Evolutionary conservation across 805 yeast genomes (phyloP).

Genomic region (Maudiozyma barnettii): DNA sequence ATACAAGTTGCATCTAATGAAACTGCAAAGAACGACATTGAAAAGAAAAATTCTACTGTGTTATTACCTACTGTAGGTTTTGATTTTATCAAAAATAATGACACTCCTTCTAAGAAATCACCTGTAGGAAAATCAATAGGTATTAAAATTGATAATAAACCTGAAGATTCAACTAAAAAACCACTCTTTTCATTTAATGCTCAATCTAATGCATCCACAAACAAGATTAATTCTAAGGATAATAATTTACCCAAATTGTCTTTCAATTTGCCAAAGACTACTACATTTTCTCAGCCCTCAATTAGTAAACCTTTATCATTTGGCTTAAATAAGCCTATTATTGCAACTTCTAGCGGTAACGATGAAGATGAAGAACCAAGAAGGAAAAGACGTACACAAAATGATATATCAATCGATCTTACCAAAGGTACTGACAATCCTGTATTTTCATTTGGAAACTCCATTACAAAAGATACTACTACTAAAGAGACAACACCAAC

Average conservation of each 20-base stretch:
- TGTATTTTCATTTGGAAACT: slow-evolving; percentile 2
- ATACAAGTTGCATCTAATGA: background rate
- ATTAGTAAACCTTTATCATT: background rate
- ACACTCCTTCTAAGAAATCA: slow-evolving; percentile 14
- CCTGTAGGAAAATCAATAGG: background rate
- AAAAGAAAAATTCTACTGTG: slow-evolving; percentile 4
- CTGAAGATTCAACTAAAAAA: background rate
- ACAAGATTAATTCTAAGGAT: background rate
- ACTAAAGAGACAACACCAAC: background rate
- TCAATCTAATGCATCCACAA: background rate
- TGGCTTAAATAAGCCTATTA: background rate
- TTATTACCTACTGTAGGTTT: slow-evolving; percentile 25
- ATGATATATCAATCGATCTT: slow-evolving; percentile 4
- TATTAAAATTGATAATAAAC: background rate
- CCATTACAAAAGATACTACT: background rate
- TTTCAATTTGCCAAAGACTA: slow-evolving; percentile 6
- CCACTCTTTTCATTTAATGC: background rate
- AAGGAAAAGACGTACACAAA: slow-evolving; percentile 5
- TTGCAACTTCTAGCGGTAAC: background rate
- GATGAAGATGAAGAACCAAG: slow-evolving; percentile 7
- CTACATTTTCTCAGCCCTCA: background rate
- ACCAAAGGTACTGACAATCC: slow-evolving; percentile 7
- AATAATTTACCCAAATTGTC: slow-evolving; percentile 3
- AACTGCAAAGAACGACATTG: background rate
- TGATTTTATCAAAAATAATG: slow-evolving; percentile 22